Base-by-base conservation (phyloP, 2,329 filamentous ascomycete species). In the Alternaria conjuncta region DNA sequence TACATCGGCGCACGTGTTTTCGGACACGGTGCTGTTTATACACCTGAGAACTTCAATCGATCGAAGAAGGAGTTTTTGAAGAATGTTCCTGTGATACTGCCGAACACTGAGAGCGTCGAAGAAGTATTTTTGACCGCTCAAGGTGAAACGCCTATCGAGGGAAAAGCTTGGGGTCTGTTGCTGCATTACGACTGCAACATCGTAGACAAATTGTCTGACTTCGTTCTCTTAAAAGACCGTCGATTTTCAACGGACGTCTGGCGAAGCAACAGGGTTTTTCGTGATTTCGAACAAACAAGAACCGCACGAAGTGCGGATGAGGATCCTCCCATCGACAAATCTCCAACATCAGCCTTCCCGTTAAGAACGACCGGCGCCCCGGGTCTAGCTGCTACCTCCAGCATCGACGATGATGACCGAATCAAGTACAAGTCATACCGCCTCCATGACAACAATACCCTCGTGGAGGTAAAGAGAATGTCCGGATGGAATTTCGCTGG, bases 331-430 rank as follows among this genome's bases (percentile, higher is more conserved):
- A 36, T 36, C 13, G 13, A 15, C 13, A 13, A 8, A 15, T 36
- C 2, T 0, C 4, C 13, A 2, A 15, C 30, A 15, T 1, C 30
- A 36, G 13, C 30, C 13, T 36, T 1, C 13, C 1, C 30, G 12
- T 32, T 32, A n/a, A n/a, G n/a, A n/a, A n/a, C n/a, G n/a, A n/a
- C n/a, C n/a, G n/a, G n/a, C n/a, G n/a, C n/a, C n/a, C n/a, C n/a
- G n/a, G n/a, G n/a, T n/a, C n/a, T n/a, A n/a, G n/a, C n/a, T n/a
- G n/a, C 30, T 32, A 32, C 30, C 1, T 32, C 30, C 30, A 15
- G n/a, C n/a, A n/a, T 36, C 7, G 2, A 9, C 2, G 0, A n/a
- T 36, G 15, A n/a, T 5, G 5, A 36, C 4, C 7, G 5, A 2
- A 3, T n/a, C 2, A n/a, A 1, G 1, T 41, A 41, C 2, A 41